Evolutionary conservation across 352 stramenopile genomes (phyloP), one percentile per base, ranked within the genome.

Genomic region (Phytophthora tentaculata): DNA sequence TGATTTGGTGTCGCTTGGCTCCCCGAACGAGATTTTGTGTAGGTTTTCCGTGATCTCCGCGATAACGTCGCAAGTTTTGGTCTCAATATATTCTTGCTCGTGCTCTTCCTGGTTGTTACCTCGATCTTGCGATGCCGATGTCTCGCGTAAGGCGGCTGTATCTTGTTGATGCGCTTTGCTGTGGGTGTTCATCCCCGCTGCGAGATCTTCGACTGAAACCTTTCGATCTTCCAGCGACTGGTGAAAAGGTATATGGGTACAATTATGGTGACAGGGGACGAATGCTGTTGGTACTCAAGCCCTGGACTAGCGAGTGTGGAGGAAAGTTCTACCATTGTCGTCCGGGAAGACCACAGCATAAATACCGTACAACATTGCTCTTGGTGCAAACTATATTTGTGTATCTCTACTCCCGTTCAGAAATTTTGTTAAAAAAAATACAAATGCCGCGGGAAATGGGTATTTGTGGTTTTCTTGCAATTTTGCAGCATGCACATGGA

Each of bases 11-110:
- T 50, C 58, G 53, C 5, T 8, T 17, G 41, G 41, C 43, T 69
- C 63, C 29, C 63, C 63, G 41, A 76, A 72, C 22, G 68, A 72
- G 53, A 76, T 72, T 7, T 65, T 71, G 63, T 63, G 37, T 26
- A 76, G 20, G 20, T 63, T 39, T 7, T 55, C 28, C 12, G 56
- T 62, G 14, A 75, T 22, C 6, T 75, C 51, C 10, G 32, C 52
- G 13, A 75, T 48, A 12, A 19, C 37, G 20, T 63, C 56, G 24
- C n/a, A 14, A 0, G 14, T 45, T 22, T 69, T 29, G 28, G 14
- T 23, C 5, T 74, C 56, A 13, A 1, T 26, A 1, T 56, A 16
- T 6, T 22, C 41, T 3, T 49, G n/a, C 23, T 65, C 59, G 10
- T 65, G 53, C n/a, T 73, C 47, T 41, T 69, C 23, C 39, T 72